These are phyloP conservation scores for Cyclotella baltica DNA, from an alignment of 108 stramenopile genomes.

Conservation along the genomic window DNA sequence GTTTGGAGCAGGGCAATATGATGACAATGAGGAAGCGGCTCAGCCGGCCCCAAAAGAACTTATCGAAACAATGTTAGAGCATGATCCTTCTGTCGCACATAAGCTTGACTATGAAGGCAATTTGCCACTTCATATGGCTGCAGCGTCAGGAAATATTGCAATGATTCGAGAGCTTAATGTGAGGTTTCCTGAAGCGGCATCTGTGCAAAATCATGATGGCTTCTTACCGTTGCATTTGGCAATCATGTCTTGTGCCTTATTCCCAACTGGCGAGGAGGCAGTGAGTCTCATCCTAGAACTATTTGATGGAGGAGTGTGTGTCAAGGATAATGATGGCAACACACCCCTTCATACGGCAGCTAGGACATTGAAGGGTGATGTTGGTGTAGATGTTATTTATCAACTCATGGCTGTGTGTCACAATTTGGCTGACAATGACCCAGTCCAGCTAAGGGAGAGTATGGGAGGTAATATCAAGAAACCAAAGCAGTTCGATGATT, in stretches of 20 bases:
- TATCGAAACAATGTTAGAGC: constrained; percentile 60
- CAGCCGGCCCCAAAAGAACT: constrained; percentile 63
- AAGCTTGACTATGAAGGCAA: constrained; percentile 89
- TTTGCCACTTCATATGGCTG: constrained; percentile 86
- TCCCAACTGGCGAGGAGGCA: constrained; percentile 33
- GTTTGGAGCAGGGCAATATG: constrained; percentile 61
- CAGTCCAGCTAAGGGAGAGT: constrained; percentile 26
- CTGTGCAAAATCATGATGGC: constrained; percentile 89
- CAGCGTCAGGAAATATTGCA: constrained; percentile 72
- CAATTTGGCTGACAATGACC: constrained; percentile 42
- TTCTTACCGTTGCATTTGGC: constrained; percentile 83
- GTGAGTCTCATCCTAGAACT: constrained; percentile 56
- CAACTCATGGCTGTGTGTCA: constrained; percentile 73
- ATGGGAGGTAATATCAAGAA: constrained; percentile 18
- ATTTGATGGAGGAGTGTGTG: constrained; percentile 76
- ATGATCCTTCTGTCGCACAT: constrained; percentile 75
- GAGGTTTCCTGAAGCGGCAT: constrained; percentile 79
- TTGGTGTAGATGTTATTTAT: constrained; percentile 74
- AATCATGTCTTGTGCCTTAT: constrained; percentile 62
- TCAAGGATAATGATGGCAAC: constrained; percentile 85
- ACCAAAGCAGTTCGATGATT: constrained; percentile 53
- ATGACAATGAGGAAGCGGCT: constrained; percentile 20
- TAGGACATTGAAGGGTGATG: constrained; percentile 60
- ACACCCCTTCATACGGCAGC: constrained; percentile 84
- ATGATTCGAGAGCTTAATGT: constrained; percentile 82